Base-by-base conservation (phyloP, 108 stramenopile genomes). In the Skeletonema menzelii region DNA sequence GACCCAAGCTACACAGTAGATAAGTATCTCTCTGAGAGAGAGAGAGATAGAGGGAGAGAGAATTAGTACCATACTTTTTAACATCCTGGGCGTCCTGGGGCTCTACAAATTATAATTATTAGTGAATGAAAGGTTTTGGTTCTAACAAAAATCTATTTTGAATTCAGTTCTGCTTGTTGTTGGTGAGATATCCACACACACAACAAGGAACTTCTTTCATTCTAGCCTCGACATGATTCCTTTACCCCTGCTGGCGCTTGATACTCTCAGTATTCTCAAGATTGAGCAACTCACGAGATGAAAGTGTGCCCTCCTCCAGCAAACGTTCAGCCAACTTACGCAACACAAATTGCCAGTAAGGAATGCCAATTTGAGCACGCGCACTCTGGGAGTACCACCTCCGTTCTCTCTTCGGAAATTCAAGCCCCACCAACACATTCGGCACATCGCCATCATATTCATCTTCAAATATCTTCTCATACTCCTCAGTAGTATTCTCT, bases 391-490 rank as follows among this genome's bases (percentile, higher is more conserved):
- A 66, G 20, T 27, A 46, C 46, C 22, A n/a, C 0, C 31, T 56
- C 59, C 59, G 5, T 38, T 31, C 19, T 20, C 49, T 61, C 49
- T 53, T 38, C 15, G 44, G 59, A 61, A 76, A 76, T 27, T 55
- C 27, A 3, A 76, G 49, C 35, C 77, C 77, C 35, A 78, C 77
- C 40, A 78, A 34, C 24, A 35, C 56, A 14, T 78, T 56, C 20
- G 77, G 77, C 12, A 78, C 59, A 17, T 49, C 59, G 14, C 70
- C 77, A 44, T 78, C 57, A 26, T 26, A 78, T 15, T 59, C 47
- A 14, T 78, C 77, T 44, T 78, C 77, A 28, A 71, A 78, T 19
- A 78, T 66, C 22, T 49, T 44, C 49, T 78, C 77, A 62, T 67
- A 71, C 22, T 70, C 47, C 35, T 70, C 69, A 6, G 76, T 58